These are phyloP conservation scores for Margaritispora aquatica DNA, from an alignment of 495 filamentous ascomycete species.

Conservation along the genomic window DNA sequence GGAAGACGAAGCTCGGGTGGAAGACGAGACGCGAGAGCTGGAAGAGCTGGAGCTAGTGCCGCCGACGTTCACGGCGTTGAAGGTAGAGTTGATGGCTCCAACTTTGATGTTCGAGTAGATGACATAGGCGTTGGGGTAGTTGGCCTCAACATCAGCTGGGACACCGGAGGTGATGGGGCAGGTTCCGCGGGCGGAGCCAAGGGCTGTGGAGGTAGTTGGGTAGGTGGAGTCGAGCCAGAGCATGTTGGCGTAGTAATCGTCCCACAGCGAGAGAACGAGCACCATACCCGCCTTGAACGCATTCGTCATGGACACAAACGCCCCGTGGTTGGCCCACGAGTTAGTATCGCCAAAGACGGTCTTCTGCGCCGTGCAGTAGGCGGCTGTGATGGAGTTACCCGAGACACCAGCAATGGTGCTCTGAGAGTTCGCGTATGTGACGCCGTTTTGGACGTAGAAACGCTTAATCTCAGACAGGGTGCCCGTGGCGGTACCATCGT, in stretches of 20 bases:
- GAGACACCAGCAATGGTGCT: conserved; percentile 45
- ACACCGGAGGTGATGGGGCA: conserved; percentile 57
- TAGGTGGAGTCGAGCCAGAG: conserved; percentile 78
- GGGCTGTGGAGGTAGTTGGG: conserved; percentile 48
- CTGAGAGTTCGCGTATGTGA: conserved; percentile 27
- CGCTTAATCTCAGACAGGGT: conserved; percentile 56
- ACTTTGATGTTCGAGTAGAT: conserved; percentile 37
- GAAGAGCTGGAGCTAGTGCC: conserved; percentile 14
- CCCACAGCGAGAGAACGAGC: conserved; percentile 63
- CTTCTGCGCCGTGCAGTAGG: conserved; percentile 56
- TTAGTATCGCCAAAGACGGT: conserved; percentile 51
- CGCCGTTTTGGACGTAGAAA: conserved; percentile 45
- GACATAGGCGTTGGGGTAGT: conserved; percentile 49
- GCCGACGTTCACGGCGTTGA: conserved; percentile 14
- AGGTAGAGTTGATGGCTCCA: conserved; percentile 12
- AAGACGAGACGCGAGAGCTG: too few relatives aligned
- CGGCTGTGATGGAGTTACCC: conserved; percentile 50
- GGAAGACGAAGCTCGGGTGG: neutral
- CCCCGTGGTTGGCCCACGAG: conserved; percentile 49
- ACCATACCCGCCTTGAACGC: conserved; percentile 55
- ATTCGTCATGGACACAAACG: conserved; percentile 48
- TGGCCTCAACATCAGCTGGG: conserved; percentile 52
- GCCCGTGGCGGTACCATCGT: conserved; percentile 4
- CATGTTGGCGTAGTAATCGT: conserved; percentile 72
- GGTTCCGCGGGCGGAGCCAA: conserved; percentile 64